Percentiles rank a stretch among this genome's conserved stretches.
Evolutionary conservation across 2,329 filamentous ascomycete genomes (phyloP).

Genomic region (Pezicula rhizophila): DNA sequence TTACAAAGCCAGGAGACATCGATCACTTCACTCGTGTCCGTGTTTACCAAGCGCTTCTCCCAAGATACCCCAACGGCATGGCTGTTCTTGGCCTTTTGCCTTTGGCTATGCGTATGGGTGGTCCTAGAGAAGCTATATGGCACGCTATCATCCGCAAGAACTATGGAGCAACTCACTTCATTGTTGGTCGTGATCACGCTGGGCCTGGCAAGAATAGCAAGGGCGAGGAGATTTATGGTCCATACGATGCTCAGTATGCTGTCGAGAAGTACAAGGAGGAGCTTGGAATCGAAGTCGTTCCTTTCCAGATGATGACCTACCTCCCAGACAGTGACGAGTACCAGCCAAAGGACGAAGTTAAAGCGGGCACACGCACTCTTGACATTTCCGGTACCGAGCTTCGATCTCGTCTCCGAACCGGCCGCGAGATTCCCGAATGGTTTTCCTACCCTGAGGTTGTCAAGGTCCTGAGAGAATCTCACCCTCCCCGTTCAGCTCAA

Average conservation of each 20-base stretch:
- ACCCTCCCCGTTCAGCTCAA: constrained; percentile 84
- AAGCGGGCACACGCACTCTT: constrained; percentile 74
- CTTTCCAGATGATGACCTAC: constrained; percentile 99
- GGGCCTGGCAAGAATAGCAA: constrained; percentile 97
- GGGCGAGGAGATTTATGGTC: constrained; percentile 94
- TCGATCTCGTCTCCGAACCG: constrained; percentile 81
- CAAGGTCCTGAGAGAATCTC: constrained; percentile 89
- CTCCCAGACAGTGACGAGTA: constrained; percentile 97
- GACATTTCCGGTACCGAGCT: constrained; percentile 89
- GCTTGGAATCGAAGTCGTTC: constrained; percentile 96
- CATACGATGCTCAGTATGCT: constrained; percentile 93
- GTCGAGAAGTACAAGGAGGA: constrained; percentile 96
- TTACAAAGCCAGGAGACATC: constrained; percentile 98
- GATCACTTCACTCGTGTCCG: constrained; percentile 99
- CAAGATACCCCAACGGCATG: constrained; percentile 98
- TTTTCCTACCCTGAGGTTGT: constrained; percentile 99
- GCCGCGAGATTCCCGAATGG: constrained; percentile 95
- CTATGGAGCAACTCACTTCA: constrained; percentile 98
- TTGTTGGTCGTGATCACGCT: constrained; percentile 96
- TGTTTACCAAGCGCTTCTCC: constrained; percentile 94
- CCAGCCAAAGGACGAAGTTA: constrained; percentile 84
- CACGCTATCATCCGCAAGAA: constrained; percentile 99
- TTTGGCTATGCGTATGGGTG: constrained; percentile 98
- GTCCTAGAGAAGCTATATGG: constrained; percentile 97
- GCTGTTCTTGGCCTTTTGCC: constrained; percentile 91